Evolutionary conservation across 1,139 yeast species (phyloP).

Genomic region (Waltiozyma sp.): DNA sequence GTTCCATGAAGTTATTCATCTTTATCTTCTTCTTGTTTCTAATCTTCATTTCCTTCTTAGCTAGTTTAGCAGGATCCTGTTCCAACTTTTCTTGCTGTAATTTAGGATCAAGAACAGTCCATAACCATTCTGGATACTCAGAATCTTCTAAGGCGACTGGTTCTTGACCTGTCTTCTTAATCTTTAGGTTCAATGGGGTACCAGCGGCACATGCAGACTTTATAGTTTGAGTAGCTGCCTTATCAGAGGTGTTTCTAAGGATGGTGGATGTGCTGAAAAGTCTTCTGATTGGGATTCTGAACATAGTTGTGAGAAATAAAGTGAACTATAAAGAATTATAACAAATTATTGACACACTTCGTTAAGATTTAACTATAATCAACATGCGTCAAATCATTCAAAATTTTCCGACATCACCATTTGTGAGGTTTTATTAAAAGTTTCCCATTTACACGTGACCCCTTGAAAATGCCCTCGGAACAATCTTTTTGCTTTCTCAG

Average conservation of each 20-base stretch:
- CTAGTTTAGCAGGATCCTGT: slow-evolving; percentile 53
- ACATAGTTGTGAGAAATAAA: neutral
- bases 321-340: neutral
- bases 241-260: slow-evolving; percentile 9
- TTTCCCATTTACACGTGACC: no score
- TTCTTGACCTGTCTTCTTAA: slow-evolving; percentile 71
- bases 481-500: no score
- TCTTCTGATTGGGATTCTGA: slow-evolving; percentile 7
- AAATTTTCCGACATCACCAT: slow-evolving; percentile 1
- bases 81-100: slow-evolving; percentile 42
- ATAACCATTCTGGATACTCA: slow-evolving; percentile 92
- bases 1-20: slow-evolving; percentile 62
- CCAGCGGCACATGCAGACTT: slow-evolving; percentile 57
- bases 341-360: neutral
- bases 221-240: slow-evolving; percentile 10
- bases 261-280: slow-evolving; percentile 8
- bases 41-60: slow-evolving; percentile 58
- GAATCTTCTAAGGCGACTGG: slow-evolving; percentile 83
- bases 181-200: slow-evolving; percentile 65
- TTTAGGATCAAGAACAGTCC: slow-evolving; percentile 70
- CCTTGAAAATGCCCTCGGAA: no score
- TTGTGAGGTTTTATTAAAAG: no score
- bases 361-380: no score
- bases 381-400: neutral
- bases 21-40: slow-evolving; percentile 63